These are phyloP conservation scores for Discostella stelligera DNA, from an alignment of 352 stramenopile species.

Conservation along the genomic window DNA sequence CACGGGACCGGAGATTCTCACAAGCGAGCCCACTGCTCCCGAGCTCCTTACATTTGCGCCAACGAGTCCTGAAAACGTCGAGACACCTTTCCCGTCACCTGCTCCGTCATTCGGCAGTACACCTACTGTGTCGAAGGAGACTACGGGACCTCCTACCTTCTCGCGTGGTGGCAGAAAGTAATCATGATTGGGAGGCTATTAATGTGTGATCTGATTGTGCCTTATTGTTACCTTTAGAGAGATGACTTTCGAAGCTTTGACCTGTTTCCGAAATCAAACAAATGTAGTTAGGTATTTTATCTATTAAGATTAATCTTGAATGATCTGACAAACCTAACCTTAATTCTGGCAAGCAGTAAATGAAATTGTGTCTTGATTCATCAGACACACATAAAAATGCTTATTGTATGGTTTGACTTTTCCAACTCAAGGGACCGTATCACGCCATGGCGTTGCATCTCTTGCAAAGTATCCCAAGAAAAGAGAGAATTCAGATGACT, in stretches of 20 bases:
- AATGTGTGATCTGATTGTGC: background rate
- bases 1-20: background rate
- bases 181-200: background rate
- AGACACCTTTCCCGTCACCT: background rate
- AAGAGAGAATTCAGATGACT: too few species aligned
- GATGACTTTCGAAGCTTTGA: background rate
- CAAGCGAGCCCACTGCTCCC: background rate
- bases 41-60: background rate
- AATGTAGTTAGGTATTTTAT: background rate
- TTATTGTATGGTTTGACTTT: too few species aligned
- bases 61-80: background rate
- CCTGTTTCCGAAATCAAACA: background rate
- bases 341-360: too few species aligned
- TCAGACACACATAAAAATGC: too few species aligned
- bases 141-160: slow-evolving; percentile 1
- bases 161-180: background rate
- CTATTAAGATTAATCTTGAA: background rate
- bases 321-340: too few species aligned
- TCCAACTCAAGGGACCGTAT: too few species aligned
- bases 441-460: too few species aligned
- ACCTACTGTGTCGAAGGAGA: slow-evolving; percentile 8
- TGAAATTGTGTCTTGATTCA: too few species aligned
- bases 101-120: background rate
- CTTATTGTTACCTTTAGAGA: background rate
- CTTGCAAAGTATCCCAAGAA: too few species aligned